Conservation (phyloP, 1,284 basidiomycete species). For the Irpex rosettiformis region DNA sequence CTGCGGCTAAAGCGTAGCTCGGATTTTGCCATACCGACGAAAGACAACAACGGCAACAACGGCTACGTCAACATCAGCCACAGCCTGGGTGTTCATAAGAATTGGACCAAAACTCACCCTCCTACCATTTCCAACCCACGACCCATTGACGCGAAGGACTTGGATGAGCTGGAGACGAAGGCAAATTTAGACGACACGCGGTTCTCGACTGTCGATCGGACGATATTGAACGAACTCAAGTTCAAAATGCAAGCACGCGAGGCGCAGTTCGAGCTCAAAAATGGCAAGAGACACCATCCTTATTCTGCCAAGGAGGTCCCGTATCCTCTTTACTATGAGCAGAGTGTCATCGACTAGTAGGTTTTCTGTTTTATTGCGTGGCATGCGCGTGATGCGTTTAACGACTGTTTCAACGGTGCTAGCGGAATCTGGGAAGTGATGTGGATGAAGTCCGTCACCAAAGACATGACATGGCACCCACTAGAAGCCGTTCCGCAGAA, state of each 20-base stretch:
- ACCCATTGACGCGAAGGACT: neutral
- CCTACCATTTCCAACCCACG: neutral
- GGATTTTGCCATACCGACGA: neutral
- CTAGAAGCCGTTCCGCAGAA: conserved; percentile 53
- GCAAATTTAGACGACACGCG: conserved; percentile 9
- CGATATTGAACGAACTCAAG: conserved; percentile 53
- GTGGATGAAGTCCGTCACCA: conserved; percentile 50
- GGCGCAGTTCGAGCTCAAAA: conserved; percentile 51
- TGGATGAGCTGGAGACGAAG: neutral
- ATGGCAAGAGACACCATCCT: conserved; percentile 53
- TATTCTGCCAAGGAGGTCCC: conserved; percentile 48
- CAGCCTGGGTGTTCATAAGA: neutral
- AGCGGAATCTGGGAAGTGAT: conserved; percentile 70
- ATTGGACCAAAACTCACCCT: neutral
- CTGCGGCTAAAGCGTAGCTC: neutral
- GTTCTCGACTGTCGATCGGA: conserved; percentile 57
- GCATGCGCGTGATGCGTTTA: neutral
- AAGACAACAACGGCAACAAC: neutral
- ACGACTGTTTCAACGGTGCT: conserved; percentile 1
- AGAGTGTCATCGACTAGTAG: conserved; percentile 59
- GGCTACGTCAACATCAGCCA: neutral
- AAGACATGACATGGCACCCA: conserved; percentile 53
- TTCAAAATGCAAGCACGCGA: conserved; percentile 47
- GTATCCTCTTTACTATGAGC: conserved; percentile 63
- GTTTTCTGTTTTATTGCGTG: conserved; percentile 25